These are phyloP conservation scores for Gomphus bonarii DNA, from an alignment of 1,284 basidiomycete genomes.

Conservation along the genomic window DNA sequence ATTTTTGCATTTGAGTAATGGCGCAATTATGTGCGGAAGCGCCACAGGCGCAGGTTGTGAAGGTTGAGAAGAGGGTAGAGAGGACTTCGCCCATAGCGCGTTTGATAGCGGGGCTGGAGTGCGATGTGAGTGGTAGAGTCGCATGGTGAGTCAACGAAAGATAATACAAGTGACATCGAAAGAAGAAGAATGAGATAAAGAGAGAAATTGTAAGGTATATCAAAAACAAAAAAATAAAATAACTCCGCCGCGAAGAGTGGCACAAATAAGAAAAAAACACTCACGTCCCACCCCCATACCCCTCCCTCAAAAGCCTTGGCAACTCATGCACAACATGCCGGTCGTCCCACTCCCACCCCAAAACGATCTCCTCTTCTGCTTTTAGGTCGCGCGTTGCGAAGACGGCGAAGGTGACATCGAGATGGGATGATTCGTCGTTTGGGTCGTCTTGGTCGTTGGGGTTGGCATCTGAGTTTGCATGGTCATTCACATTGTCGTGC, in stretches of 20 bases:
- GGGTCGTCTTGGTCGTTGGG: too few relatives aligned
- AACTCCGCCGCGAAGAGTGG: too few relatives aligned
- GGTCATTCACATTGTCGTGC: too few relatives aligned
- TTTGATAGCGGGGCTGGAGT: slow-evolving; percentile 40
- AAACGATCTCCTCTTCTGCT: slow-evolving; percentile 77
- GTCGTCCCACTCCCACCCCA: slow-evolving; percentile 98
- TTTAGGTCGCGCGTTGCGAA: slow-evolving; percentile 75
- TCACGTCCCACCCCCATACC: slow-evolving; percentile 13
- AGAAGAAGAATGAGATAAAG: slow-evolving; percentile 14
- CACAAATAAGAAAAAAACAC: slow-evolving; percentile 24
- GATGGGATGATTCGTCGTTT: too few relatives aligned
- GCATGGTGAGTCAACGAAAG: too few relatives aligned
- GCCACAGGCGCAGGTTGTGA: slow-evolving; percentile 72
- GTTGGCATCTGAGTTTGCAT: too few relatives aligned
- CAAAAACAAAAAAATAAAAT: slow-evolving; percentile 4
- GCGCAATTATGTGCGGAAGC: slow-evolving; percentile 25
- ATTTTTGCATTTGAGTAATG: slow-evolving; percentile 42
- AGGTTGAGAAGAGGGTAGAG: slow-evolving; percentile 62
- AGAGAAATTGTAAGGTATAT: too few relatives aligned
- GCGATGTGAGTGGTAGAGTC: too few relatives aligned
- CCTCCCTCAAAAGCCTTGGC: slow-evolving; percentile 52
- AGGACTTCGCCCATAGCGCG: slow-evolving; percentile 60
- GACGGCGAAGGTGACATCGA: slow-evolving; percentile 59
- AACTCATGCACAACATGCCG: slow-evolving; percentile 79
- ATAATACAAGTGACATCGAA: slow-evolving; percentile 11